Evolutionary conservation across 1,284 basidiomycete species (phyloP), one percentile per base, ranked within the genome.

Genomic region (Ustilago shanxiensis): DNA sequence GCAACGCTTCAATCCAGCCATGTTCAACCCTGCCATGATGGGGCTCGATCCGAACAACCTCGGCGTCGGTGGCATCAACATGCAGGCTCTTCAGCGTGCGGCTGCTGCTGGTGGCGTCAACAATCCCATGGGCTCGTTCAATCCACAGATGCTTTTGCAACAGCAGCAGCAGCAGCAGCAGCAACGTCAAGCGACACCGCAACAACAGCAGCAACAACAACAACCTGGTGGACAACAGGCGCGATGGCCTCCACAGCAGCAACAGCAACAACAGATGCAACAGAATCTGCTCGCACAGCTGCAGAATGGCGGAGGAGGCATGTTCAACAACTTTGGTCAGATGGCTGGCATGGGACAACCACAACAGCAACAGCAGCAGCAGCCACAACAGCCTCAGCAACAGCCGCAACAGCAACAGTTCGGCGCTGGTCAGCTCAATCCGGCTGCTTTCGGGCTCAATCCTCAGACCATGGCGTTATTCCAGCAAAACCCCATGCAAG

Each of bases 101-200:
- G 73, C 65, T 33, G 70, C 73, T 14, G 72, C 69, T 13, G 53
- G 60, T 37, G 67, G 51, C 39, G 54, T 37, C 13, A 74, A 72
- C 54, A 79, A 71, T 60, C 57, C 66, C n/a, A 49, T 67, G 49
- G 60, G 52, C 37, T 54, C 65, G 1, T 79, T 75, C 66, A 79
- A 77, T 24, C 72, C 68, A 39, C 77, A 77, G 60, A 60, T 80
- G 61, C 56, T 72, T 2, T 60, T 77, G 49, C 70, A 73, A 52
- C 77, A 73, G 18, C 67, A 66, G 20, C 64, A 66, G 41, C 67
- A 66, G 16, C 66, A 62, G 35, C 70, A 47, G 7, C 44, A 47
- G 14, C 44, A 47, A 44, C 41, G n/a, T 8, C 41, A 59, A 39
- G 56, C 51, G 13, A 71, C 76, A 28, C 67, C 57, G 24, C 67